Base-by-base conservation (phyloP, 2,329 filamentous ascomycete species). In the Scopulariopsis brevicaulis region DNA sequence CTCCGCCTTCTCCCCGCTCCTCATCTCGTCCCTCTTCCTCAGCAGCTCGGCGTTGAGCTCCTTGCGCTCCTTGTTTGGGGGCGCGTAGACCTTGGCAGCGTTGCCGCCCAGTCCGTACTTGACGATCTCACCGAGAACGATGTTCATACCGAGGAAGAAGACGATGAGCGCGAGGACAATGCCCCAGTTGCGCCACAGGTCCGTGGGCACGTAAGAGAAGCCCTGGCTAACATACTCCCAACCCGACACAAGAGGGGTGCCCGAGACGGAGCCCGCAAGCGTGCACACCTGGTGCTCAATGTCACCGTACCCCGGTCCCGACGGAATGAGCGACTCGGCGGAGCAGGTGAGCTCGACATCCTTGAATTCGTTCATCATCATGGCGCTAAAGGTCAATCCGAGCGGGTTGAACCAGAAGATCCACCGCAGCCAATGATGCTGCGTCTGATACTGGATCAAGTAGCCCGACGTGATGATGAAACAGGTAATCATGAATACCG, bases 321-420 rank as follows among this genome's bases (percentile, higher is more conserved):
- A 80, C 0, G 90, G 90, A 22, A 96, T 77, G 4, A 96, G 73
- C 0, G 83, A 89, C 52, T 80, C 77, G 1, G 76, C 75, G 0
- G 81, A 82, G 65, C 91, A 96, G 0, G 79, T 83, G 67, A 96
- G 74, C 32, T 85, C 77, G 50, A 89, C 75, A 12, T 81, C 73
- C 40, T 79, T 77, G 65, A 96, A 96, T 66, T 96, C 91, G 65
- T 96, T 96, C 65, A 89, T 83, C 89, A 96, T 94, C 71, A 96
- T 71, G 1, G 84, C 76, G 12, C 85, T 81, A 67, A 96, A 95
- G 0, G 84, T 82, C 2, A 94, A 77, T 53, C 88, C 89, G 0
- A 92, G 74, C 0, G 85, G 78, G 60, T 91, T 90, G 69, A 91
- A 74, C 75, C 85, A 93, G 72, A 84, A 89, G 60, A 93, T 84